Evolutionary conservation across 2,329 filamentous ascomycete genomes (phyloP), one percentile per base, ranked within the genome.

Genomic region (Blumeriella jaapii): DNA sequence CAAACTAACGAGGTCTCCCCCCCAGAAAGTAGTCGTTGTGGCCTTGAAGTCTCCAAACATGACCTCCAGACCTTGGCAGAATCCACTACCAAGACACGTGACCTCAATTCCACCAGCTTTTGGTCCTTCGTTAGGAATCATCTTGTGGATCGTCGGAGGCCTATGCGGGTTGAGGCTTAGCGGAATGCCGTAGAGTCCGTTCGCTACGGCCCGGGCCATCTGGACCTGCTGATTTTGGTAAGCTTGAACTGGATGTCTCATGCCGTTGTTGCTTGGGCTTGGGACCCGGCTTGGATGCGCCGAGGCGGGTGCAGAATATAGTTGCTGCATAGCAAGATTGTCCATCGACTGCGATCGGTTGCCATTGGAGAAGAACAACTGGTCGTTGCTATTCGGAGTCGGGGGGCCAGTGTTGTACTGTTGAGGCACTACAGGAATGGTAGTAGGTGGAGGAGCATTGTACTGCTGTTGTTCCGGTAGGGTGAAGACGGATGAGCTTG

Each of bases 41-140:
- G 75, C 74, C 29, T 70, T 61, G 11, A 63, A 66, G 42, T 79
- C 74, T 13, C 87, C 87, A 56, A 95, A 95, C 59, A 86, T 81
- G 36, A 94, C 82, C 43, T 87, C 82, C 42, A 93, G 68, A 1
- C 75, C 75, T 58, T 81, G 78, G 45, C 76, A 78, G 55, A 94
- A 93, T 10, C 78, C 75, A 45, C 77, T 82, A 12, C 87, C 86
- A 6, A 93, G 65, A 37, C 91, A 72, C 0, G 83, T 89, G 3
- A 94, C 84, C 56, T 95, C 86, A 34, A 84, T 86, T 26, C 86
- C 86, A 40, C 86, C 86, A 22, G 74, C 74, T 39, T 78, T 82
- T 5, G 86, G 82, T 0, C 86, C 86, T 56, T 93, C 82, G 18
- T 70, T 71, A 0, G 87, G 86, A 22, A 91, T 83, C 42, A 94